Base-by-base conservation (phyloP, 1,284 basidiomycete species). In the Melampsora americana region DNA sequence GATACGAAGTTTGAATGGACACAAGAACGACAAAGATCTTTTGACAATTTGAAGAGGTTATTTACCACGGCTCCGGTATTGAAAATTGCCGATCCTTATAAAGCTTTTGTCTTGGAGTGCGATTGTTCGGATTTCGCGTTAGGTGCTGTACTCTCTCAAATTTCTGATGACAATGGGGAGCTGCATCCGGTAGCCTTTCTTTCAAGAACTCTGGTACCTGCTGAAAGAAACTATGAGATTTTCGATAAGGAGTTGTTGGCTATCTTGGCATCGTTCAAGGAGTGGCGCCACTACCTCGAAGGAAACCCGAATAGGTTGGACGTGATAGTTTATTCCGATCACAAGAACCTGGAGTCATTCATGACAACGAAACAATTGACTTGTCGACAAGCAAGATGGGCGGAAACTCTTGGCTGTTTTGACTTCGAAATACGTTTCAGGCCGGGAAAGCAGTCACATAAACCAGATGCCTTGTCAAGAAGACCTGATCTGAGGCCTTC, bases 301-400 rank as follows among this genome's bases (percentile, higher is more conserved):
- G 60, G 60, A 5, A 28, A 28, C 16, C 60, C 60, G 23, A 26
- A 61, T 20, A 3, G 60, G 2, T 61, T 61, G 30, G 30, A 61
- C 14, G 60, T 61, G 4, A 32, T 61, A 3, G 30, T 61, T 2
- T 61, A 61, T 32, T 20, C 26, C 14, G 60, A 61, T 18, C 60
- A 61, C 60, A 61, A 61, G 23, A 60, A n/a, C 56, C 26, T 60
- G 12, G 56, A 60, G 23, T 60, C 56, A 60, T 60, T 60, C 56
- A 26, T 61, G 30, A 26, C 60, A 18, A 61, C 60, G 16, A 61
- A 28, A 7, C n/a, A 61, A 32, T 32, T 61, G 23, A 61, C 60
- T 9, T 4, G 60, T 3, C 5, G n/a, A 5, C 60, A 61, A 32
- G 60, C 30, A 6, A 26, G 30, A 18, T 61, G n/a, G 60, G 60